phyloP scores from a whole-genome alignment of 108 stramenopile species.

The Cylindrotheca fusiformis region DNA sequence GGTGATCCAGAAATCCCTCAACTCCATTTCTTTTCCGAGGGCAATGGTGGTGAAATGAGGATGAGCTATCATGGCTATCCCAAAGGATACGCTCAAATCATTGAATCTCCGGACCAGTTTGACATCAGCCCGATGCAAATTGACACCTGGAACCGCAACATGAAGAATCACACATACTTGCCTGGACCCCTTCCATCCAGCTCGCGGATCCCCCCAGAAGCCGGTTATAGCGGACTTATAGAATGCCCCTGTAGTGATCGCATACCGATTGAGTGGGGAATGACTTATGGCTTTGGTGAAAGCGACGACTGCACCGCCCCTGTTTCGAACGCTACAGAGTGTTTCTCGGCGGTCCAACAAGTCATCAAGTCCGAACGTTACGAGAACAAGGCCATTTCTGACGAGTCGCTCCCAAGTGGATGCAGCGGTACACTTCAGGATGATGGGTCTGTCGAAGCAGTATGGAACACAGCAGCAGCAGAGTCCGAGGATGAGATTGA shows the following conservation, averaged over 20 bases:
- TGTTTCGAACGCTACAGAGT: slow-evolving; percentile 13
- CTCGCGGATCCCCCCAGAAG: slow-evolving; percentile 20
- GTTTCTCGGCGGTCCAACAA: slow-evolving; percentile 10
- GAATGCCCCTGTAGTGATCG: slow-evolving; percentile 43
- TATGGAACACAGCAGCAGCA: slow-evolving; percentile 14
- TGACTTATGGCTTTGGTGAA: slow-evolving; percentile 15
- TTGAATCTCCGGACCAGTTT: slow-evolving; percentile 28
- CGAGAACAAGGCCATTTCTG: not conserved
- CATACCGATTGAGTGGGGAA: slow-evolving; percentile 12
- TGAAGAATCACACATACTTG: slow-evolving; percentile 11
- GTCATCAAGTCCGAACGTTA: slow-evolving; percentile 6
- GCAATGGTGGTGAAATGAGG: slow-evolving; percentile 44
- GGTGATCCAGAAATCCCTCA: slow-evolving; percentile 1
- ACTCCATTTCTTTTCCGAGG: slow-evolving; percentile 30
- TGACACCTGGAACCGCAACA: slow-evolving; percentile 44
- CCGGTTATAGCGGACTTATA: slow-evolving; percentile 31
- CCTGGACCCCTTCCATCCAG: slow-evolving; percentile 26
- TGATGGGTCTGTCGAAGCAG: slow-evolving; percentile 19
- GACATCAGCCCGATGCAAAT: slow-evolving; percentile 40
- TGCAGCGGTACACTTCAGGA: slow-evolving; percentile 15
- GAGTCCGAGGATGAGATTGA: not conserved
- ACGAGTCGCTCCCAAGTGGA: slow-evolving; percentile 1
- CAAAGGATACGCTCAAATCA: slow-evolving; percentile 39
- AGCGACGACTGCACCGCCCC: not conserved
- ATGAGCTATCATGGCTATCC: slow-evolving; percentile 39